Evolutionary conservation across 2,329 filamentous ascomycete genomes (phyloP), one percentile per base, ranked within the genome.

Genomic region (Xylariaceae sp.): DNA sequence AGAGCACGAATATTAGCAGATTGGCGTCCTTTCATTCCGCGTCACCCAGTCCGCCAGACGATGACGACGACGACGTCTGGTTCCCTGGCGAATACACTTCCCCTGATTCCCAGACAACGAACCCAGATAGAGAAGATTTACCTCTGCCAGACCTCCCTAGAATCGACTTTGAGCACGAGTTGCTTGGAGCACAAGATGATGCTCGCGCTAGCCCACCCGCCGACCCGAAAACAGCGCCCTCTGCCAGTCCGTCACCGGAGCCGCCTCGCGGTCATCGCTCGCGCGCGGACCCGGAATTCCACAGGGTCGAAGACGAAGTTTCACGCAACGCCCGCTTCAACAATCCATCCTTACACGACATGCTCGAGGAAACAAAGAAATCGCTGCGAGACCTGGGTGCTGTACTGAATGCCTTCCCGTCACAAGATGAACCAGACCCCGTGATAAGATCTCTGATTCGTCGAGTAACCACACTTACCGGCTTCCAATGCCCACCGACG

Each of bases 401-500:
- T 5, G 72, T 73, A 1, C 63, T 81, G 5, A 69, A 66, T 3
- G 74, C 70, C 47, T 72, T 73, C 0, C 60, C 64, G 0, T 30
- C 79, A 3, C 72, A 76, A 53, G 59, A 60, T 8, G 74, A 76
- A 3, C 66, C 70, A 0, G 74, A 74, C 15, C 79, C 78, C 0
- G 74, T 70, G 0, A 75, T 81, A 53, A 37, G 64, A 9, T 61
- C 62, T 10, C 72, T 80, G 1, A 64, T 74, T 55, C 47, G 63
- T 5, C 64, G 73, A 39, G 76, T 75, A 1, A 30, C 58, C 1
- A 58, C 65, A 0, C 60, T 82, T 18, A 70, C 73, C 1, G 34
- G 42, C 0, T 80, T 79, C 51, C 64, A 73, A 15, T 74, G 72
- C 30, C 74, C 74, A 0, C 69, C 74, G 0, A 75, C 71, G 1